These are phyloP conservation scores for Diaporthe citriasiana DNA, from an alignment of 2,329 filamentous ascomycete species.

Conservation along the genomic window DNA sequence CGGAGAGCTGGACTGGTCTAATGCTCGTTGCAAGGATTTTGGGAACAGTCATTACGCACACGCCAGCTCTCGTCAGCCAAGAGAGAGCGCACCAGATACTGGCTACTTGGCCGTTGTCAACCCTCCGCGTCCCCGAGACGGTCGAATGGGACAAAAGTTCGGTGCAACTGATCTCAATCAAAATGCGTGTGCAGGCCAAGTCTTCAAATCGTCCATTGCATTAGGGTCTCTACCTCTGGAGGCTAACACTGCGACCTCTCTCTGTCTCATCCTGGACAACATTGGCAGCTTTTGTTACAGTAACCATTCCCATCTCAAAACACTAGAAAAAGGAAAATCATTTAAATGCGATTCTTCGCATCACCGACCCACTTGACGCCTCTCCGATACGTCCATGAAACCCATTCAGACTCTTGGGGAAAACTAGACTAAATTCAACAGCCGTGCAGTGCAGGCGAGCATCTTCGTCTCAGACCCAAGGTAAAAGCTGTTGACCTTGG, in stretches of 20 bases:
- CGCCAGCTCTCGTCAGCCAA: slow-evolving; percentile 5
- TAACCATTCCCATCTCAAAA: slow-evolving; percentile 29
- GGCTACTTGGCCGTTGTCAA: background rate
- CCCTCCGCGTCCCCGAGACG: slow-evolving; percentile 26
- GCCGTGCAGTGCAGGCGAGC: background rate
- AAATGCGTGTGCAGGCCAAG: slow-evolving; percentile 1
- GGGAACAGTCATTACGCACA: background rate
- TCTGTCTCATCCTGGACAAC: slow-evolving; percentile 26
- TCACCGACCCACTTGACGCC: slow-evolving; percentile 38
- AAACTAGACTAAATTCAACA: slow-evolving; percentile 12
- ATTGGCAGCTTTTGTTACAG: slow-evolving; percentile 26
- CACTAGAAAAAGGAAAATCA: background rate
- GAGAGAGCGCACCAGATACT: background rate
- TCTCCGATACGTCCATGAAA: slow-evolving; percentile 37
- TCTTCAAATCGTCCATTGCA: slow-evolving; percentile 19
- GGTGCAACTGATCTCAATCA: background rate
- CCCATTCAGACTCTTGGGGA: slow-evolving; percentile 28
- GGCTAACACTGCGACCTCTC: slow-evolving; percentile 21
- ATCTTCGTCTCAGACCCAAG: background rate
- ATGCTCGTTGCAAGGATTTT: background rate
- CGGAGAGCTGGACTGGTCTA: background rate
- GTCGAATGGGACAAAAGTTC: slow-evolving; percentile 12
- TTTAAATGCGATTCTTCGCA: slow-evolving; percentile 31
- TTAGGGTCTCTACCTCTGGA: slow-evolving; percentile 32
- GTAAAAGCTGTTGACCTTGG: background rate